A percentile compares a stretch with the other conserved stretches of the same genome.
Conservation (phyloP, 306 rosid species). For the Hippophae rhamnoides region DNA sequence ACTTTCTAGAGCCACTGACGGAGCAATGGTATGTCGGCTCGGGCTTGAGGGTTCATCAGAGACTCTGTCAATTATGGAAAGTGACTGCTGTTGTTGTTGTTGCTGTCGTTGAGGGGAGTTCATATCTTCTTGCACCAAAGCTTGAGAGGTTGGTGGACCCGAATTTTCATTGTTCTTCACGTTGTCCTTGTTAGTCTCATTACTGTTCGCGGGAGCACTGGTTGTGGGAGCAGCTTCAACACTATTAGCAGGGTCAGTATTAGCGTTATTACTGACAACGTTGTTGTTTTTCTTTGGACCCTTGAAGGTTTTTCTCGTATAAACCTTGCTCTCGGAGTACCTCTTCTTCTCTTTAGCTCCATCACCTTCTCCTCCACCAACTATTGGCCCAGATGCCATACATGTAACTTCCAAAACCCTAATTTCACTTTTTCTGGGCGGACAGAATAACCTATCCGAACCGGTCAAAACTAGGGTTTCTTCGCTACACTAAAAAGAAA, state of each 20-base stretch:
- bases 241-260: constrained; percentile 8
- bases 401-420: constrained; percentile 71
- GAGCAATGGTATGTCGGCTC: constrained; percentile 26
- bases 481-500: background rate
- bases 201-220: background rate
- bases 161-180: constrained; percentile 14
- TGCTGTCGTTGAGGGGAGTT: constrained; percentile 23
- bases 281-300: constrained; percentile 34
- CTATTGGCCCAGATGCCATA: constrained; percentile 84
- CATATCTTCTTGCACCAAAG: constrained; percentile 27
- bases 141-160: constrained; percentile 11
- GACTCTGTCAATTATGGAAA: constrained; percentile 25
- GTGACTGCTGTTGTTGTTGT: constrained; percentile 11
- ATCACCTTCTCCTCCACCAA: constrained; percentile 60
- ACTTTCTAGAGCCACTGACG: constrained; percentile 15
- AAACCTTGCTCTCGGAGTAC: constrained; percentile 49
- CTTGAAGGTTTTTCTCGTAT: constrained; percentile 56
- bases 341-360: constrained; percentile 56
- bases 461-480: constrained; percentile 17
- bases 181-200: constrained; percentile 4
- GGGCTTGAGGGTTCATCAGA: constrained; percentile 40
- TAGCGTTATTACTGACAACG: constrained; percentile 11
- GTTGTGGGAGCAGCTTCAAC: constrained; percentile 2
- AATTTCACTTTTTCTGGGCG: constrained; percentile 19
- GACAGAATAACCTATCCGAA: constrained; percentile 10